These are phyloP conservation scores for Lentinula raphanica DNA, from an alignment of 768 basidiomycete genomes.

Conservation along the genomic window DNA sequence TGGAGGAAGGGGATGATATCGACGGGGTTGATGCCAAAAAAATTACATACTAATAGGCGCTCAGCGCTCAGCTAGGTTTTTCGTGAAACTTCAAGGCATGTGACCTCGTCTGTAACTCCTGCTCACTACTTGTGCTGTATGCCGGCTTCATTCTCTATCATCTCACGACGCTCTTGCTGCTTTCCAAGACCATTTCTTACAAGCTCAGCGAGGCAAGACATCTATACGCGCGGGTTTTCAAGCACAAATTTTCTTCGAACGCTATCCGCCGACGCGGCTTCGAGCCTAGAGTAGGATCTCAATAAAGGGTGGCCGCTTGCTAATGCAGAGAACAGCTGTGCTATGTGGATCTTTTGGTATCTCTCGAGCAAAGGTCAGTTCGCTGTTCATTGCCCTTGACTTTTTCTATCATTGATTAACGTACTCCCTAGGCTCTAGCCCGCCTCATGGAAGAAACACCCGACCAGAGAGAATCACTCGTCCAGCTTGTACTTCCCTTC, in stretches of 20 bases:
- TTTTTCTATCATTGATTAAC: not conserved
- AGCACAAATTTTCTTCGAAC: conserved; percentile 48
- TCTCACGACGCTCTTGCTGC: conserved; percentile 44
- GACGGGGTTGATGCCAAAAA: too few relatives aligned
- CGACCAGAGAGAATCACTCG: conserved; percentile 22
- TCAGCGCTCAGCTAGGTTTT: too few relatives aligned
- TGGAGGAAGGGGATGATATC: too few relatives aligned
- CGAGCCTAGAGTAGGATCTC: conserved; percentile 19
- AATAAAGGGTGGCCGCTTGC: conserved; percentile 57
- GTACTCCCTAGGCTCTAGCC: conserved; percentile 16
- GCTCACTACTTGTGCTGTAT: too few relatives aligned
- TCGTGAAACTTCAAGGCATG: too few relatives aligned
- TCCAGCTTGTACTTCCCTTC: conserved; percentile 33
- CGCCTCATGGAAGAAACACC: conserved; percentile 22
- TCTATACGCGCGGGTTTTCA: conserved; percentile 53
- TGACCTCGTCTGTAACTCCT: too few relatives aligned
- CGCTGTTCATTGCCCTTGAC: too few relatives aligned
- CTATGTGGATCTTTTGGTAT: conserved; percentile 63
- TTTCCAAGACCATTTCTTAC: conserved; percentile 34
- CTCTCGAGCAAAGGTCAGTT: conserved; percentile 45
- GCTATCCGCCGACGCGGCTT: conserved; percentile 50
- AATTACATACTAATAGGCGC: too few relatives aligned
- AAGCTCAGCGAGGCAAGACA: conserved; percentile 27
- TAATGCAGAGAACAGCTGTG: conserved; percentile 41
- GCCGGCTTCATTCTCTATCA: too few relatives aligned